Base-by-base conservation (phyloP, 176 grass and related monocot genomes). In the Eremochloa ophiuroides region DNA sequence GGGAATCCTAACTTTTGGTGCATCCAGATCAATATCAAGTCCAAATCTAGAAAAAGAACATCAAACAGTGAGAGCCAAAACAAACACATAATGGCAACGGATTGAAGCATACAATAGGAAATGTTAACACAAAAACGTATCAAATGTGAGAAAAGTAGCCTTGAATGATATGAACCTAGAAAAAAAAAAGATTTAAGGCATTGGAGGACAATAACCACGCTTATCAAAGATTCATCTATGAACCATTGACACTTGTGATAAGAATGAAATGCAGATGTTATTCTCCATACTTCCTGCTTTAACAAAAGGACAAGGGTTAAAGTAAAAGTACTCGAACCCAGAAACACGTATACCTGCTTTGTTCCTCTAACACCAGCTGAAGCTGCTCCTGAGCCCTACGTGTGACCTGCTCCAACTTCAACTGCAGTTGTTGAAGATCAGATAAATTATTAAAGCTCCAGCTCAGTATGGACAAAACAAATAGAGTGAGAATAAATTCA, bases 1-100 rank as follows among this genome's bases (percentile, higher is more conserved):
- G 68, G 95, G 95, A 88, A 98, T 85, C 88, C 88, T 91, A 51
- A 98, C 92, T 91, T 94, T 98, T 8, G 95, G 95, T 83, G 95
- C 95, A 91, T 98, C 92, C 77, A 98, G 77, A 93, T 98, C 95
- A 75, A 98, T 95, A 76, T 98, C 88, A 82, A 98, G 92, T 81
- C 87, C 86, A 91, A 98, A 98, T 83, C 95, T 98, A 82, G 44
- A 86, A 73, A 75, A 25, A 61, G 61, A 42, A 83, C 58, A 85
- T 17, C 6, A 93, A 71, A 86, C 10, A 43, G 35, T 83, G 31
- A 87, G 80, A 61, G 59, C 26, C 77, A 34, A 66, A 84, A 74
- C 14, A 55, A 91, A 47, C 22, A 34, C 28, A 35, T 26, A 51
- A 69, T 79, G 60, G 28, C 28, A 78, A 59, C n/a, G 1, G 55